These are phyloP conservation scores for Talaromyces albobiverticillius DNA, from an alignment of 2,329 filamentous ascomycete genomes.

Conservation along the genomic window DNA sequence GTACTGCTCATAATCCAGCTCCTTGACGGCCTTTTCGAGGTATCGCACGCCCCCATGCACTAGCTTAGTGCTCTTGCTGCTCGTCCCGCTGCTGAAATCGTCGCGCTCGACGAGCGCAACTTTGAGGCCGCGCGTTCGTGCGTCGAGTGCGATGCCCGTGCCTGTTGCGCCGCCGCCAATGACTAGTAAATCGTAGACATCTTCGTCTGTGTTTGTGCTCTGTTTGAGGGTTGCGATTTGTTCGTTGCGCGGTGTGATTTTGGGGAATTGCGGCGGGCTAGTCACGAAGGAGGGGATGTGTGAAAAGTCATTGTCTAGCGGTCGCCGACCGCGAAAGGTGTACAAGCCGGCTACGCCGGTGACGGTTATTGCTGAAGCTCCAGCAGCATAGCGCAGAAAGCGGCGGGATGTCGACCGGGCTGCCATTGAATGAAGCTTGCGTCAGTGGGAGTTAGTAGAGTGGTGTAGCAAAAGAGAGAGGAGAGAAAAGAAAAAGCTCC, in stretches of 20 bases:
- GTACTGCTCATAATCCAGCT: conserved; percentile 80
- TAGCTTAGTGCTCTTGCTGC: conserved; percentile 82
- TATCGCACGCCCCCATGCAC: conserved; percentile 83
- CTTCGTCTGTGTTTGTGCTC: conserved; percentile 34
- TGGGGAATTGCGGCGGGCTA: conserved; percentile 45
- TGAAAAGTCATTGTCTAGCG: not conserved
- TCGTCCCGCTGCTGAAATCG: conserved; percentile 77
- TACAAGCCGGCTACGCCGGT: not conserved
- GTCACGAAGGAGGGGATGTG: conserved; percentile 1
- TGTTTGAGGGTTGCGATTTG: conserved; percentile 52
- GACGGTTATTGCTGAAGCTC: conserved; percentile 1
- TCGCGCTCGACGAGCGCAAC: conserved; percentile 78
- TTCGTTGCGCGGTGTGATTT: conserved; percentile 48
- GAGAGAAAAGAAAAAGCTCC: not conserved
- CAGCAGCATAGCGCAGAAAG: conserved; percentile 8
- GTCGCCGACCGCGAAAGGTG: conserved; percentile 1
- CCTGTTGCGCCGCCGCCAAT: conserved; percentile 79
- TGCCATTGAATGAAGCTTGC: not conserved
- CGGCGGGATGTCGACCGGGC: conserved; percentile 1
- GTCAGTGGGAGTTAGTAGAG: too few species aligned
- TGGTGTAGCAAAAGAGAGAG: too few species aligned
- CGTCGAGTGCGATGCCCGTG: conserved; percentile 75
- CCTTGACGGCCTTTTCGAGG: conserved; percentile 80
- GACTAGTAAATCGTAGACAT: conserved; percentile 71
- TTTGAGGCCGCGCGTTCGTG: conserved; percentile 72